A percentile compares a stretch with the other conserved stretches of the same genome.
phyloP scores from a whole-genome alignment of 106 monocot genomes.

The Dioscorea alata region DNA sequence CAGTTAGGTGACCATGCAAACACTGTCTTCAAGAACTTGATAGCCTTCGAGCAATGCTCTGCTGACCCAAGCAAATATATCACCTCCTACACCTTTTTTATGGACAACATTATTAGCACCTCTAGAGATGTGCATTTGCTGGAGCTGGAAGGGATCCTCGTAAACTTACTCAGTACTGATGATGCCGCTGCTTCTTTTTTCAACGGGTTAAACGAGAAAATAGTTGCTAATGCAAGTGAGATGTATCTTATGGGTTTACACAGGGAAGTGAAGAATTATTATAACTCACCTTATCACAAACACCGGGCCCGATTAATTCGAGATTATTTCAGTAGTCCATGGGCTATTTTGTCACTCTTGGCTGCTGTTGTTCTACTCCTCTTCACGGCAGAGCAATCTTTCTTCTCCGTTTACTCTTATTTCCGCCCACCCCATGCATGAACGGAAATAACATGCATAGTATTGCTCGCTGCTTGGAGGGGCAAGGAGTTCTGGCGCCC shows the following conservation, averaged over 20 bases:
- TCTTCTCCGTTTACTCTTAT: background rate
- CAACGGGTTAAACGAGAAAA: background rate
- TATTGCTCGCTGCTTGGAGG: too few species aligned
- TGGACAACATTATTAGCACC: conserved; percentile 22
- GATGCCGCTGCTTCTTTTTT: conserved; percentile 4
- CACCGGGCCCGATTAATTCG: too few species aligned
- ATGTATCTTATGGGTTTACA: background rate
- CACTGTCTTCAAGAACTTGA: conserved; percentile 21
- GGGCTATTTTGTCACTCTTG: conserved; percentile 22
- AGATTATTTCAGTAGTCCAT: conserved; percentile 28
- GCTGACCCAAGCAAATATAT: background rate
- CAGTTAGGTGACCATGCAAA: conserved; percentile 1
- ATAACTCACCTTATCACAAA: background rate
- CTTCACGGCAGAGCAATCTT: background rate
- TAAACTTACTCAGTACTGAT: conserved; percentile 7
- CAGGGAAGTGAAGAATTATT: background rate
- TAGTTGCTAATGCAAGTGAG: background rate
- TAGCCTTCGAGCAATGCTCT: conserved; percentile 37
- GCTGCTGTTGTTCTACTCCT: conserved; percentile 6
- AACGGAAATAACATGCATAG: too few species aligned
- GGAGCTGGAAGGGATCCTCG: conserved; percentile 3
- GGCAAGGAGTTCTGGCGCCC: too few species aligned
- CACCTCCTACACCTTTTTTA: conserved; percentile 22
- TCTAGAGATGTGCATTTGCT: conserved; percentile 11
- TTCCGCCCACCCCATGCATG: background rate